phyloP scores from a whole-genome alignment of 2,329 filamentous ascomycete species.

The Endocalyx cinctus region DNA sequence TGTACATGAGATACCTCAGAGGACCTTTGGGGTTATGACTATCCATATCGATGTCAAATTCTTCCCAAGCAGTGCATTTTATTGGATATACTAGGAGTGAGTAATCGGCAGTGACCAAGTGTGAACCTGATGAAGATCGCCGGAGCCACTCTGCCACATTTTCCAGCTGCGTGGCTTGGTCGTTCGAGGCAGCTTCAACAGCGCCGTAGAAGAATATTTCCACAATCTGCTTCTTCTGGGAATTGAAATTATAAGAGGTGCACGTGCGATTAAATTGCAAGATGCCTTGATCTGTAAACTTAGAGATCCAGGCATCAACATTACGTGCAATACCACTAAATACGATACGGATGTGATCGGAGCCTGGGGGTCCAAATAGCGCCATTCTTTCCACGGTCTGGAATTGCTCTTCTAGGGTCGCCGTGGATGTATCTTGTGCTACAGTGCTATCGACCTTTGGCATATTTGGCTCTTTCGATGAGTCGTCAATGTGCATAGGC shows the following conservation, averaged over 20 bases:
- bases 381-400: constrained; percentile 19
- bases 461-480: constrained; percentile 1
- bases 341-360: constrained; percentile 15
- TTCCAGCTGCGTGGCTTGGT: constrained; percentile 10
- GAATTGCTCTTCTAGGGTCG: no score
- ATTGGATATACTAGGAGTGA: constrained; percentile 26
- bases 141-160: constrained; percentile 19
- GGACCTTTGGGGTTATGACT: constrained; percentile 6
- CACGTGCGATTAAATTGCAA: constrained; percentile 20
- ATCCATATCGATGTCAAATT: constrained; percentile 10
- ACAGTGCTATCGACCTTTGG: no score
- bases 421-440: no score
- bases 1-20: constrained; percentile 22
- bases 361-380: constrained; percentile 18
- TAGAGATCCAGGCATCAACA: constrained; percentile 16
- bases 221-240: constrained; percentile 9
- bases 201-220: constrained; percentile 17
- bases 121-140: constrained; percentile 15
- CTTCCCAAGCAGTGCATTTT: constrained; percentile 17
- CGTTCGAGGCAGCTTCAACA: constrained; percentile 11
- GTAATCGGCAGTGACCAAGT: constrained; percentile 19
- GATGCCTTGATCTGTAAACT: constrained; percentile 16
- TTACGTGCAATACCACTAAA: constrained; percentile 22
- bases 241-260: constrained; percentile 18
- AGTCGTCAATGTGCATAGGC: constrained; percentile 17